Evolutionary conservation across 2,329 filamentous ascomycete species (phyloP), one percentile per base, ranked within the genome.

Genomic region (Orbilia ellipsospora): DNA sequence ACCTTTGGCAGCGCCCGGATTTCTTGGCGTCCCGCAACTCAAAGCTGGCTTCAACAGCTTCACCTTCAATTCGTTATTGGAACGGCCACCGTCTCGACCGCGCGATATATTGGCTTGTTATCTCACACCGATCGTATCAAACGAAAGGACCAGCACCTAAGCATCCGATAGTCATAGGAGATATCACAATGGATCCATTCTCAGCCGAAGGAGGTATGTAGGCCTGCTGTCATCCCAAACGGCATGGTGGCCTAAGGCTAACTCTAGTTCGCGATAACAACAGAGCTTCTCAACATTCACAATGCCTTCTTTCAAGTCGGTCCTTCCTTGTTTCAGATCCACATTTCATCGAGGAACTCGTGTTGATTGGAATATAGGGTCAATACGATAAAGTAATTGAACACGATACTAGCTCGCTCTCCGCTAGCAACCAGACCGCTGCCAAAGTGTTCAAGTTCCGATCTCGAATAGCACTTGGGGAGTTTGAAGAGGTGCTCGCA

Each of bases 381-480:
- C 94, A 96, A 85, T 97, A 92, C 86, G 88, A 92, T 81, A 87
- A 90, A 81, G 94, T 96, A 78, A 83, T 96, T 83, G 90, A 95
- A 84, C 96, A 93, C 84, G 91, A 96, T 83, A 90, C 89, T 51
- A 89, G 90, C 4, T 86, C 89, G 73, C 90, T 98, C 81, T 95
- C 92, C 52, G 79, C 89, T 77, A 89, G 91, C 80, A 97, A 97
- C 84, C 86, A 86, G 55, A 86, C 93, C 13, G 88, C 92, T 50
- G 91, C 92, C 48, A 90, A 90, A 72, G 85, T 97, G 52, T 88
- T 98, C 67, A 87, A 90, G 81, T 88, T 94, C 77, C 92, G 95
- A 81, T 90, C 94, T 51, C 90, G 90, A 81, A 89, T 97, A 80
- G 93, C 93, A 61, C 87, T 94, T 6, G 92, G 93, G 65, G 89